phyloP scores from a whole-genome alignment of 2,329 filamentous ascomycete genomes.

The Fonsecaea multimorphosa region DNA sequence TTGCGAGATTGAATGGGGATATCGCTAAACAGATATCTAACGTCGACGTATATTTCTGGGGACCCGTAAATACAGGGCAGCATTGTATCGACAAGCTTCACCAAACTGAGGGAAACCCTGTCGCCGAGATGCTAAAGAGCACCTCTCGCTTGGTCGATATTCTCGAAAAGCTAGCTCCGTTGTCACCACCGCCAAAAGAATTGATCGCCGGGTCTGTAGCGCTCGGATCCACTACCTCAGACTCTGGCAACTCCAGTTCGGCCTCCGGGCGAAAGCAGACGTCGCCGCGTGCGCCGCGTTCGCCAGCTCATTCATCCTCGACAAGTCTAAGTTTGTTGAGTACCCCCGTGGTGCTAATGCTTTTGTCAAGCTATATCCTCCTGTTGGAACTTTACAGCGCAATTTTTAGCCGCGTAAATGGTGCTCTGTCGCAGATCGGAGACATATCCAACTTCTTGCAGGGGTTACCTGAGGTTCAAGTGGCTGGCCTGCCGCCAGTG shows the following conservation, averaged over 20 bases:
- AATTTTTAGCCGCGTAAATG: constrained; percentile 11
- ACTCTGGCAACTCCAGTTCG: neutral
- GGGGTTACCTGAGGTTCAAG: constrained; percentile 1
- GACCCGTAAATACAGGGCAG: constrained; percentile 4
- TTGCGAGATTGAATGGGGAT: constrained; percentile 17
- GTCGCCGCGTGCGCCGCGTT: neutral
- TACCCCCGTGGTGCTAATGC: constrained; percentile 19
- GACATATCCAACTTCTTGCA: neutral
- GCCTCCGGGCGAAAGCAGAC: neutral
- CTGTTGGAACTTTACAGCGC: constrained; percentile 19
- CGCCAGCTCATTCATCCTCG: neutral
- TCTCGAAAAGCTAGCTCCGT: constrained; percentile 8
- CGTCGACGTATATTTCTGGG: neutral
- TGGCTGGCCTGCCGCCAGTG: constrained; percentile 18
- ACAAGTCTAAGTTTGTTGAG: neutral
- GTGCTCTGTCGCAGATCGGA: constrained; percentile 6
- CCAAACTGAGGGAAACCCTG: constrained; percentile 8
- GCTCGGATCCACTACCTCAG: neutral
- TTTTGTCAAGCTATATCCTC: constrained; percentile 23
- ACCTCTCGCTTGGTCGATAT: constrained; percentile 13
- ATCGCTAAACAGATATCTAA: constrained; percentile 10
- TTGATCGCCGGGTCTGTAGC: neutral
- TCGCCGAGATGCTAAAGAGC: constrained; percentile 17
- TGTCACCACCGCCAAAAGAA: neutral
- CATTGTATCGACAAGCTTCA: constrained; percentile 18